Evolutionary conservation across 1,139 yeast species (phyloP).

Genomic region (Lodderomyces margitis): DNA sequence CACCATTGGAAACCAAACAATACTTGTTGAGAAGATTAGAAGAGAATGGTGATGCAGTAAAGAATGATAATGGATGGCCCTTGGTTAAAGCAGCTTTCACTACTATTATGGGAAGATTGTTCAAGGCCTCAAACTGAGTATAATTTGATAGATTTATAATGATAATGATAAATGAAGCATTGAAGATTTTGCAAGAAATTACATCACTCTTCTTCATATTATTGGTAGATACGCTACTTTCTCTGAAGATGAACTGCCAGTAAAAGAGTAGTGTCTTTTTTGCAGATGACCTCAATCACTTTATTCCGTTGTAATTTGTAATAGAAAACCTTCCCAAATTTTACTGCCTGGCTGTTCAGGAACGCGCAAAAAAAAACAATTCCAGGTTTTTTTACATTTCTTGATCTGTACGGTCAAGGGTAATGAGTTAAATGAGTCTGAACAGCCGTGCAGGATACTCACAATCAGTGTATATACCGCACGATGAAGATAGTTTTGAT

Average conservation of each 20-base stretch:
- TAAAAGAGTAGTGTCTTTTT: too few species aligned
- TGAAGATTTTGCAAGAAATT: too few species aligned
- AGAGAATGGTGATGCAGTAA: constrained; percentile 95
- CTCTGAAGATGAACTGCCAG: too few species aligned
- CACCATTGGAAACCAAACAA: constrained; percentile 90
- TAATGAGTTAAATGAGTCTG: neutral
- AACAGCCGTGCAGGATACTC: neutral
- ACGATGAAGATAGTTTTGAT: neutral
- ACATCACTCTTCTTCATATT: too few species aligned
- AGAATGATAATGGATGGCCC: constrained; percentile 82
- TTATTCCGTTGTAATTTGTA: too few species aligned
- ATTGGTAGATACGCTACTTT: too few species aligned
- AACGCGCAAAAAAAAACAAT: neutral
- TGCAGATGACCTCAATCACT: too few species aligned
- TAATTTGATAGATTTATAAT: neutral
- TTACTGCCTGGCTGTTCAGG: too few species aligned
- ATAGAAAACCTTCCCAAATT: too few species aligned
- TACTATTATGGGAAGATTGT: constrained; percentile 42
- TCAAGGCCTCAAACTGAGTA: constrained; percentile 14
- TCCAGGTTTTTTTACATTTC: neutral
- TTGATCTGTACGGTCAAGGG: neutral
- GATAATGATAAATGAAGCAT: neutral
- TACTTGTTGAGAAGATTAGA: constrained; percentile 87
- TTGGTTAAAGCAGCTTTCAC: constrained; percentile 56
- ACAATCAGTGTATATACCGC: neutral